Evolutionary conservation across 768 basidiomycete genomes (phyloP), one percentile per base, ranked within the genome.

Genomic region (Mrakia blollopis): DNA sequence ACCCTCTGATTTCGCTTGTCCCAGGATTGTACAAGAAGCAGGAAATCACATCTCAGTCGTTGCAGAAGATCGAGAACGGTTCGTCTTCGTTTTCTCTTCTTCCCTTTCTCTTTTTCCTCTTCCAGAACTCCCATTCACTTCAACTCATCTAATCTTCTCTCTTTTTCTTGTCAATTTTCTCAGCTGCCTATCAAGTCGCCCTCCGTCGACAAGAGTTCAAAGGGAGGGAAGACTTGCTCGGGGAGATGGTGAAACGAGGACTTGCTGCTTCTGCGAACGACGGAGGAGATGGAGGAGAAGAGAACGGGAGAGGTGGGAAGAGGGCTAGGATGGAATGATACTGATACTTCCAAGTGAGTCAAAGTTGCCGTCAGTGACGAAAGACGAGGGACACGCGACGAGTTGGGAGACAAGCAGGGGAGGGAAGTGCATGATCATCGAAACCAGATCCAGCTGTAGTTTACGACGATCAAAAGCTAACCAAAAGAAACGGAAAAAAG

Each of bases 51-150:
- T 84, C 87, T 3, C 89, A 92, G 80, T 96, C 93, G n/a, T 86
- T 99, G 11, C 88, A 90, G 81, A 99, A 98, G 84, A 95, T 98
- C 71, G 96, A 99, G 87, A 88, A 91, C 80, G 93, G 95, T 96
- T 57, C 25, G 72, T 73, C 30, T 2, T 3, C 72, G 5, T 50
- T 5, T 61, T 28, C 14, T 50, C 21, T 52, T 25, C 47, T 28
- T 54, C 44, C 47, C 28, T 18, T 30, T 57, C 28, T 6, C 41
- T 25, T 23, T 50, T 16, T n/a, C 30, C 47, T 47, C 14, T 47
- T 47, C 6, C 14, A 47, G 9, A 2, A 14, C 14, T 47, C 44
- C 14, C 44, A 41, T 10, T 10, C 44, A 41, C 14, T 14, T 14
- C 13, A 9, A 47, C 18, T 50, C 13, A 9, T 50, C 47, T 50